These are phyloP conservation scores for Oryza meridionalis DNA, from an alignment of 176 grass and related monocot genomes.

Conservation along the genomic window DNA sequence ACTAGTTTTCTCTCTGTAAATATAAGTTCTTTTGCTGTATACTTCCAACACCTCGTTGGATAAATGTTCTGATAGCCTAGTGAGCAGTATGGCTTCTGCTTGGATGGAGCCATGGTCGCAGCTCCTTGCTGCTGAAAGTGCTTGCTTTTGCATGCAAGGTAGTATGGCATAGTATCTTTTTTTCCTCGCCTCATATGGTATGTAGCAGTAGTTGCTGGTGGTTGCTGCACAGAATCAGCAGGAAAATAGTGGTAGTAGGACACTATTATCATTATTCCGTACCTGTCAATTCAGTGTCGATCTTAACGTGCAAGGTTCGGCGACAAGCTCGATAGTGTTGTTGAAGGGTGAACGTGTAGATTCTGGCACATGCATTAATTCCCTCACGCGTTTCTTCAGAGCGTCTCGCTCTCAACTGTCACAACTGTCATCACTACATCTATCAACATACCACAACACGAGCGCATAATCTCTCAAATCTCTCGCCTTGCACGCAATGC, in stretches of 20 bases:
- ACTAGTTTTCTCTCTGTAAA: constrained; percentile 18
- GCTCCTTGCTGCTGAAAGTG: not conserved
- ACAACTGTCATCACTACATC: not conserved
- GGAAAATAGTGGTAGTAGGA: not conserved
- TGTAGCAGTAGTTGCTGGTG: constrained; percentile 4
- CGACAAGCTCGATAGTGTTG: not conserved
- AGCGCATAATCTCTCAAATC: not conserved
- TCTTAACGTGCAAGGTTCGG: not conserved
- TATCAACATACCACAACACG: too few relatives aligned
- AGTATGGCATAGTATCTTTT: not conserved
- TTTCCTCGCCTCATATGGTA: constrained; percentile 3
- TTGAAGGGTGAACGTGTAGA: constrained; percentile 31
- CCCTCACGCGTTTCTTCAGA: not conserved
- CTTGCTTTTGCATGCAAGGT: constrained; percentile 9
- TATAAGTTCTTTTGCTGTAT: not conserved
- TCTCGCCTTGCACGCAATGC: not conserved
- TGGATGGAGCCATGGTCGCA: too few relatives aligned
- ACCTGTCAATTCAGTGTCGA: constrained; percentile 21
- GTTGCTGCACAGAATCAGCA: constrained; percentile 37
- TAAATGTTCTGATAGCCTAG: not conserved
- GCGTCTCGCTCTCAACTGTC: not conserved
- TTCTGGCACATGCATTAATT: constrained; percentile 31
- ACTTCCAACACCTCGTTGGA: not conserved
- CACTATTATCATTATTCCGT: not conserved
- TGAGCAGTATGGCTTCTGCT: not conserved